phyloP scores from a whole-genome alignment of 225 moss, liverwort and hornwort species.

The Ulota crispa region DNA sequence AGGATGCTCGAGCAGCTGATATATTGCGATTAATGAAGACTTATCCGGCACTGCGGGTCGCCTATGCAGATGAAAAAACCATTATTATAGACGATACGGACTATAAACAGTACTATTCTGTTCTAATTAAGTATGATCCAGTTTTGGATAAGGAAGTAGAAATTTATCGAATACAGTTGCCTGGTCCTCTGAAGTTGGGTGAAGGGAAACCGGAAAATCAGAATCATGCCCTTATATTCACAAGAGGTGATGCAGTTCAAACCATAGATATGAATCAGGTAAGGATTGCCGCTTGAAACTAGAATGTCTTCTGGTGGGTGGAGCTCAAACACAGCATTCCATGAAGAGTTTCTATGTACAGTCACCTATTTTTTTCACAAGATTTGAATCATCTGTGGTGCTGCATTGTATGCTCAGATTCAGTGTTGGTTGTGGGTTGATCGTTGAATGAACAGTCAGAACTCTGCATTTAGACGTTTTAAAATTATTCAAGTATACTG shows the following conservation, averaged over 20 bases:
- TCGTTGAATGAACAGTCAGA: neutral
- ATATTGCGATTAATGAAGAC: conserved; percentile 75
- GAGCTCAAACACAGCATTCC: neutral
- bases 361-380: neutral
- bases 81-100: conserved; percentile 21
- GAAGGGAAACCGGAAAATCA: conserved; percentile 98
- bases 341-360: neutral
- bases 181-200: conserved; percentile 77
- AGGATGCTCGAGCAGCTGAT: conserved; percentile 62
- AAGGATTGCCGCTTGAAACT: neutral
- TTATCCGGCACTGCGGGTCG: conserved; percentile 66
- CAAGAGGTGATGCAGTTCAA: conserved; percentile 90
- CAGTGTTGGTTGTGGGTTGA: conserved; percentile 7
- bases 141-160: conserved; percentile 54
- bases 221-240: conserved; percentile 91
- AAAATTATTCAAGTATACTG: no score
- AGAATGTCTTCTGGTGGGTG: neutral
- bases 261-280: conserved; percentile 98
- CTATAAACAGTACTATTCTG: conserved; percentile 54
- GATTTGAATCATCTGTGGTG: neutral
- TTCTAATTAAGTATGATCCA: conserved; percentile 73
- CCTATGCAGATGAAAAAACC: conserved; percentile 66
- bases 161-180: conserved; percentile 78
- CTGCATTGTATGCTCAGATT: neutral
- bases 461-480: neutral